Evolutionary conservation across 2,329 filamentous ascomycete species (phyloP).

Genomic region (Ophiocordyceps unilateralis): DNA sequence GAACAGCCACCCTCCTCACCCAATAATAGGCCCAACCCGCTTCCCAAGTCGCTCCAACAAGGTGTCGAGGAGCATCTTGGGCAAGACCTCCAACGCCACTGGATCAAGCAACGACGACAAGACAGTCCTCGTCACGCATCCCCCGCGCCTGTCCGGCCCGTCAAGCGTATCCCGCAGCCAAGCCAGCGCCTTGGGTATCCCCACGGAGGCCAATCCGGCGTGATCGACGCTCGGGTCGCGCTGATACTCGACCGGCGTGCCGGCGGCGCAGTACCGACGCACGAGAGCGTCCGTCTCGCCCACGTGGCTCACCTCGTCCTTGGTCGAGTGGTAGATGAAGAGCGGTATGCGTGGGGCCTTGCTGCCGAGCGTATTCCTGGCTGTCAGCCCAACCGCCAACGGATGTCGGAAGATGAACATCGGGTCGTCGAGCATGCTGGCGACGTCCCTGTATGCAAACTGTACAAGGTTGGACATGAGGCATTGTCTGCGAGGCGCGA

Average conservation of each 20-base stretch:
- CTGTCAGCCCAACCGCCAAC: constrained; percentile 9
- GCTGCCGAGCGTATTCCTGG: constrained; percentile 14
- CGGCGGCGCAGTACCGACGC: constrained; percentile 20
- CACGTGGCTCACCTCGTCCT: constrained; percentile 27
- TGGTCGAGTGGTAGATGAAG: constrained; percentile 30
- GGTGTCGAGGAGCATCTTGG: constrained; percentile 4
- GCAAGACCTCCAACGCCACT: constrained; percentile 3
- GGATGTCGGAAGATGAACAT: constrained; percentile 8
- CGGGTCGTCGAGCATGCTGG: constrained; percentile 22
- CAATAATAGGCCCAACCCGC: constrained; percentile 3
- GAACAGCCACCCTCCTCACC: not conserved
- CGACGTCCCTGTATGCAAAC: constrained; percentile 18
- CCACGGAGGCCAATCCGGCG: constrained; percentile 4
- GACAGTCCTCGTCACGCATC: constrained; percentile 2
- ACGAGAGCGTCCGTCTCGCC: constrained; percentile 25
- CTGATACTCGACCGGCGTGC: constrained; percentile 24
- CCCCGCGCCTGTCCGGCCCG: not conserved
- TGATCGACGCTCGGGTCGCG: constrained; percentile 25
- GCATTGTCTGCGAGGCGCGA: constrained; percentile 11
- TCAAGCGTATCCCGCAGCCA: constrained; percentile 6
- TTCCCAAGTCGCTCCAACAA: constrained; percentile 4
- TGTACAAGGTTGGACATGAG: constrained; percentile 7
- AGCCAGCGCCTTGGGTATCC: constrained; percentile 4
- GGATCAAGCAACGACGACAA: constrained; percentile 5
- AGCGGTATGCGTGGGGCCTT: constrained; percentile 27